Evolutionary conservation across 2,329 filamentous ascomycete species (phyloP), one percentile per base, ranked within the genome.

Genomic region (Ascosphaera aggregata): DNA sequence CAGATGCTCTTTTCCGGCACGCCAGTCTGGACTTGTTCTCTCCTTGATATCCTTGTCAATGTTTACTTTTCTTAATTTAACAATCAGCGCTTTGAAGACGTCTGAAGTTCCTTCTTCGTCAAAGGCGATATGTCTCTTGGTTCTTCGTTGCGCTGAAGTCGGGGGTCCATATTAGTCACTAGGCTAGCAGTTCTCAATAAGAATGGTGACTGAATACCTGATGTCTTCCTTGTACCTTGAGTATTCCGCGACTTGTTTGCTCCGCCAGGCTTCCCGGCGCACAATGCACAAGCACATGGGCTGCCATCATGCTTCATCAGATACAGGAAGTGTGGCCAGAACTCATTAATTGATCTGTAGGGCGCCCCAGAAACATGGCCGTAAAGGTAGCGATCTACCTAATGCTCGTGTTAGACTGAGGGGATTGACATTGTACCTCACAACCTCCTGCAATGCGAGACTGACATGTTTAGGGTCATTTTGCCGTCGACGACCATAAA

Each of bases 291-390:
- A 16, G 37, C 16, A 31, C n/a, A 18, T 34, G 37, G 37, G 32
- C 15, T 18, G 40, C 1, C 35, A 34, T 52, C 53, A 38, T 62
- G 57, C 11, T 62, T 58, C 62, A 73, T 70, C 18, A 74, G 48
- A 48, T 63, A 60, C 38, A 61, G 53, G 48, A 75, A 73, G 43
- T 76, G 71, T 0, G 64, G 62, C 37, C 61, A 68, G 45, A 72
- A 72, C 3, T 63, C 54, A 16, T 60, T 59, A 0, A 64, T 59
- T 0, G 70, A 74, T 36, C 69, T 61, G 41, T 67, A 74, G 13
- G 51, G 54, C 37, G 55, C 54, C 5, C 61, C 60, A 5, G 53
- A 51, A 0, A 67, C 68, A 48, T 75, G 69, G 0, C 71, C 71
- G 40, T 60, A 73, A 0, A 74, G 52, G 40, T 66, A 71, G 38